Base-by-base conservation (phyloP, 2,329 filamentous ascomycete genomes). In the Emmonsiellopsis sp. region DNA sequence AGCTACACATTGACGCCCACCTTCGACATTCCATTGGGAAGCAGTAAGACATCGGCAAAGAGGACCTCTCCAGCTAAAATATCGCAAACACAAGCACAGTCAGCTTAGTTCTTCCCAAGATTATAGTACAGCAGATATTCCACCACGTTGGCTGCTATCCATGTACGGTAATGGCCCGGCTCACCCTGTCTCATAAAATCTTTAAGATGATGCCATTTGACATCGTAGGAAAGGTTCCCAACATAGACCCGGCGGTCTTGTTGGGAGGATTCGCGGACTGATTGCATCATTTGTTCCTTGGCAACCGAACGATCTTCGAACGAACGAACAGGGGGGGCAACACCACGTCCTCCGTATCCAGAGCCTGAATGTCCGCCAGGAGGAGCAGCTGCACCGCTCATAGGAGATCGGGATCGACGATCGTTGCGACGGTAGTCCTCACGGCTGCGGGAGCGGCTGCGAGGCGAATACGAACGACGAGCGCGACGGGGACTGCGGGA, bases 21-120 rank as follows among this genome's bases (percentile, higher is more conserved):
- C 92, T 98, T 98, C 88, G 92, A 97, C 93, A 98, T 98, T 91
- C 93, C 93, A 83, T 98, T 98, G 70, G 93, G 93, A 86, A 98
- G 90, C 75, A 95, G 82, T 77, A 98, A 85, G 71, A 98, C 93
- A 82, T 98, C 93, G 79, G 93, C 93, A 79, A 95, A 98, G 78
- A 97, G 84, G 74, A 98, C 93, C 76, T 97, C 92, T 82, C 93
- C 93, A 79, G 93, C 93, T 97, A 75, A 64, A 69, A 61, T 40
- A 57, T 57, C 58, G 55, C 49, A 59, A 66, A 69, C 63, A 58
- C 51, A 56, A 57, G 58, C 56, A 60, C 56, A 64, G 63, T 70
- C 63, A 69, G 64, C 62, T 57, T 62, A 56, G 50, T 17, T 49
- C 54, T 50, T 46, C 47, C 33, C 21, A 53, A 44, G 42, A 49